A percentile compares a stretch with the other conserved stretches of the same genome.
Evolutionary conservation across 1,139 yeast species (phyloP).

Genomic region (Suhomyces anneliseae): DNA sequence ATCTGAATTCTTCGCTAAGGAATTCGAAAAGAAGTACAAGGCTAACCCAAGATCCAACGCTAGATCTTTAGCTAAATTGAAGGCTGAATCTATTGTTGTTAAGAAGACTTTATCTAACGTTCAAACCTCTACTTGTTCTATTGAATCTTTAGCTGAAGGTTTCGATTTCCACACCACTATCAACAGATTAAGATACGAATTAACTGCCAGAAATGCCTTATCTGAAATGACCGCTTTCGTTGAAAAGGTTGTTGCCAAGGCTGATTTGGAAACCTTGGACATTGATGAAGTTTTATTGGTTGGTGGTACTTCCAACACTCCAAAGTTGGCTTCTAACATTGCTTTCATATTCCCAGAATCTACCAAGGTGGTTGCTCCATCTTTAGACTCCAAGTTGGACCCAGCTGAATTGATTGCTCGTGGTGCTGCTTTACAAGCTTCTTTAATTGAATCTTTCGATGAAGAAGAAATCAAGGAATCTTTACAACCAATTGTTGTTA

Average conservation of each 20-base stretch:
- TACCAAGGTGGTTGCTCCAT: conserved; percentile 76
- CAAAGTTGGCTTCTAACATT: conserved; percentile 81
- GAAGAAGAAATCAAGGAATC: conserved; percentile 85
- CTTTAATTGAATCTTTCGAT: conserved; percentile 80
- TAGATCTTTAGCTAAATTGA: conserved; percentile 86
- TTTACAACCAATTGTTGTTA: conserved; percentile 79
- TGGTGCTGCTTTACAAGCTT: conserved; percentile 98
- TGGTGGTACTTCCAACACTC: conserved; percentile 93
- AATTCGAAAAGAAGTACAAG: conserved; percentile 85
- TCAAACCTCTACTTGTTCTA: conserved; percentile 84
- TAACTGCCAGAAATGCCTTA: conserved; percentile 78
- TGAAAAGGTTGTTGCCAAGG: conserved; percentile 73
- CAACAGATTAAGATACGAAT: conserved; percentile 92
- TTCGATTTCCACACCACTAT: conserved; percentile 89
- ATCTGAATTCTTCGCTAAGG: conserved; percentile 84
- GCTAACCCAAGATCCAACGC: conserved; percentile 78
- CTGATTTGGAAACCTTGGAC: conserved; percentile 80
- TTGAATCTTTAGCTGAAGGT: conserved; percentile 94
- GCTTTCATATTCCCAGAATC: conserved; percentile 77
- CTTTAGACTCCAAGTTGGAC: conserved; percentile 68
- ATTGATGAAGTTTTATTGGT: conserved; percentile 88
- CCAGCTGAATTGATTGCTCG: conserved; percentile 90
- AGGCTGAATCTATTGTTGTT: conserved; percentile 78
- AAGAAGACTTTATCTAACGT: conserved; percentile 94
- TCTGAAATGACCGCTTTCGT: conserved; percentile 75